A percentile compares a stretch with the other conserved stretches of the same genome.
Evolutionary conservation across 2,329 filamentous ascomycete genomes (phyloP).

Genomic region (Alternaria sp.): DNA sequence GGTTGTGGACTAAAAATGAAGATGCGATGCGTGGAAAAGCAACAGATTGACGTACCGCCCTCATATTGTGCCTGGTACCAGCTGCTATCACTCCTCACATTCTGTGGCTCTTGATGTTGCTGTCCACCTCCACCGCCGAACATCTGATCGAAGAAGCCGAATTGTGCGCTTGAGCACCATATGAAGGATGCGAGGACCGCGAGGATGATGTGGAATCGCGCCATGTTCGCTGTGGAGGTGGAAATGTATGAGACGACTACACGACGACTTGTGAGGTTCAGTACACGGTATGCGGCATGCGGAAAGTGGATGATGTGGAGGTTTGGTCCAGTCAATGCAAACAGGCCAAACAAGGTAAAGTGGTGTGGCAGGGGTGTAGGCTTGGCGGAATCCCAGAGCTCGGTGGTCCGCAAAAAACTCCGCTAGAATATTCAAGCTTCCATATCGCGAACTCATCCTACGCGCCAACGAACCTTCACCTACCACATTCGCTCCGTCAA

Average conservation of each 20-base stretch:
- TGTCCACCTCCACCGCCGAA: conserved; percentile 74
- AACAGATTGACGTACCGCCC: conserved; percentile 60
- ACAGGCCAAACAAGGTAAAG: conserved; percentile 14
- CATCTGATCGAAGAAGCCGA: conserved; percentile 99
- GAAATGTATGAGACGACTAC: neutral
- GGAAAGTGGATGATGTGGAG: conserved; percentile 29
- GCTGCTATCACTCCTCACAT: conserved; percentile 82
- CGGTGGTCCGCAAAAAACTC: conserved; percentile 38
- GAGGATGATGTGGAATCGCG: conserved; percentile 44
- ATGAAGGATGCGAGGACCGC: conserved; percentile 61
- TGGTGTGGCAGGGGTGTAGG: neutral
- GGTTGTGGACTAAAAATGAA: neutral
- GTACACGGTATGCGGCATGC: conserved; percentile 18
- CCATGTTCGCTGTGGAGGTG: conserved; percentile 28
- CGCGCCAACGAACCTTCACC: neutral
- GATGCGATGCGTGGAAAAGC: neutral
- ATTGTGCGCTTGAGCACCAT: conserved; percentile 76
- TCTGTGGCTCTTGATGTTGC: conserved; percentile 69
- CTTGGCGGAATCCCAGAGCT: conserved; percentile 15
- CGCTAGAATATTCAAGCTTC: conserved; percentile 17
- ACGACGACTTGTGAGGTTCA: neutral
- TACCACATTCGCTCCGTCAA: conserved; percentile 1
- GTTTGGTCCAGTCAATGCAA: conserved; percentile 12
- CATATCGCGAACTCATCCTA: conserved; percentile 12
- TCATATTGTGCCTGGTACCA: conserved; percentile 80